A percentile compares a stretch with the other conserved stretches of the same genome.
phyloP scores from a whole-genome alignment of 2,329 filamentous ascomycete genomes.

The Colletotrichum tabaci region DNA sequence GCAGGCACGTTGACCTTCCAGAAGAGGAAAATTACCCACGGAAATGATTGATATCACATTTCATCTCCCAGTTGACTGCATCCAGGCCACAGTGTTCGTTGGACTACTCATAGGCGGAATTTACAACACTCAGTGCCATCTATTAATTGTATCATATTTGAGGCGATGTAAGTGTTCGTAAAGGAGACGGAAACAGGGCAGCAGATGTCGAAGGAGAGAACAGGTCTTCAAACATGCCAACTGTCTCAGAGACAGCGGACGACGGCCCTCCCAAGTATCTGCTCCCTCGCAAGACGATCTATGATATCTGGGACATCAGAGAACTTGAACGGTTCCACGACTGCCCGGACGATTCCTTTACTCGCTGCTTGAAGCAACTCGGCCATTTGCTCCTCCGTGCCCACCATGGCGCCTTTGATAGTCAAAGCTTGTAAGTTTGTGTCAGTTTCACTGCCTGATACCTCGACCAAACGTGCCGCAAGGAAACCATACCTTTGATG shows the following conservation, averaged over 20 bases:
- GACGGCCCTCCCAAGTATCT: background rate
- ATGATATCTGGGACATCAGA: background rate
- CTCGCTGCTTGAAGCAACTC: background rate
- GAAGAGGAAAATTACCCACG: too few relatives aligned
- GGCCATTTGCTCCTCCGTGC: conserved; percentile 11
- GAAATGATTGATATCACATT: too few relatives aligned
- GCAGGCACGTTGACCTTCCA: background rate
- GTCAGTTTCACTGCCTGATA: background rate
- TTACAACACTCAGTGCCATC: too few relatives aligned
- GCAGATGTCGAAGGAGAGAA: too few relatives aligned
- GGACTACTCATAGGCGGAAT: too few relatives aligned
- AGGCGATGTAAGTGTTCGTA: too few relatives aligned
- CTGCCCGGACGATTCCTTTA: conserved; percentile 1
- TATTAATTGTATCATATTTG: too few relatives aligned
- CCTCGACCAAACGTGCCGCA: too few relatives aligned
- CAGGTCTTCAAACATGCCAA: too few relatives aligned
- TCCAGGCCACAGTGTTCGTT: too few relatives aligned
- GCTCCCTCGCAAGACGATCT: background rate
- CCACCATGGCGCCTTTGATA: conserved; percentile 36
- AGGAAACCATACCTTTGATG: conserved; percentile 9
- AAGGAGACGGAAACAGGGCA: too few relatives aligned
- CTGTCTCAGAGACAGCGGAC: background rate
- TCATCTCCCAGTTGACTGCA: too few relatives aligned
- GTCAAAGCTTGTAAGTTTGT: conserved; percentile 12
- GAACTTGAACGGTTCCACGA: background rate